phyloP scores from a whole-genome alignment of 352 stramenopile species.

The Phytopythium montanum region DNA sequence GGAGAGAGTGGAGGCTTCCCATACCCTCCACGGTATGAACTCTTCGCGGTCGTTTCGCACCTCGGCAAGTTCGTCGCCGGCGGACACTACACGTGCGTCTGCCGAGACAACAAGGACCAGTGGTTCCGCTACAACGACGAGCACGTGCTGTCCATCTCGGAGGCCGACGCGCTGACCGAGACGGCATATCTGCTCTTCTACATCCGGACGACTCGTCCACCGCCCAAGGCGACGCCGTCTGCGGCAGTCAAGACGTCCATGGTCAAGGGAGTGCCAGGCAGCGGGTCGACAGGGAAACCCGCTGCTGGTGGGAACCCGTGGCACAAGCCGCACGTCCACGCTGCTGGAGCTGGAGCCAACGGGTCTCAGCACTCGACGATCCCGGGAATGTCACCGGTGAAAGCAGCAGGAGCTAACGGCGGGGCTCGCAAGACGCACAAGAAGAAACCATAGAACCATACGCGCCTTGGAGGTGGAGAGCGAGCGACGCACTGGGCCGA shows the following conservation, averaged over 20 bases:
- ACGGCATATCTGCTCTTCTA: constrained; percentile 82
- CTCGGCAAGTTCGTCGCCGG: constrained; percentile 77
- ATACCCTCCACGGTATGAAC: constrained; percentile 60
- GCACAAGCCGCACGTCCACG: constrained; percentile 7
- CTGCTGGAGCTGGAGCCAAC: constrained; percentile 1
- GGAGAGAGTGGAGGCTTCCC: constrained; percentile 19
- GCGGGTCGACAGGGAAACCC: constrained; percentile 13
- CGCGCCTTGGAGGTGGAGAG: neutral
- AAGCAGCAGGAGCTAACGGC: constrained; percentile 10
- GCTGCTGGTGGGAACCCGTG: constrained; percentile 14
- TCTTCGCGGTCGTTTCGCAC: constrained; percentile 83
- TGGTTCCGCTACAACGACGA: constrained; percentile 86
- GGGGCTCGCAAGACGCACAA: constrained; percentile 26
- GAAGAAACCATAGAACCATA: constrained; percentile 22
- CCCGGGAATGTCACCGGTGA: constrained; percentile 36
- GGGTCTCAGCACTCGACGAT: constrained; percentile 16
- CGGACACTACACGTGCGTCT: constrained; percentile 82
- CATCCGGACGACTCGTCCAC: constrained; percentile 54
- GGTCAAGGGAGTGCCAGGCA: constrained; percentile 7
- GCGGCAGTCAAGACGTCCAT: constrained; percentile 17
- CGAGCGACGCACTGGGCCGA: neutral
- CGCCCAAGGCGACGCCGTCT: constrained; percentile 10
- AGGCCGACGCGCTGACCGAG: constrained; percentile 62
- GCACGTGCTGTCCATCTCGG: constrained; percentile 72
- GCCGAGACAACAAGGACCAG: constrained; percentile 86